phyloP scores from a whole-genome alignment of 78 protist genomes.

The Dictyostelium intermedium region DNA sequence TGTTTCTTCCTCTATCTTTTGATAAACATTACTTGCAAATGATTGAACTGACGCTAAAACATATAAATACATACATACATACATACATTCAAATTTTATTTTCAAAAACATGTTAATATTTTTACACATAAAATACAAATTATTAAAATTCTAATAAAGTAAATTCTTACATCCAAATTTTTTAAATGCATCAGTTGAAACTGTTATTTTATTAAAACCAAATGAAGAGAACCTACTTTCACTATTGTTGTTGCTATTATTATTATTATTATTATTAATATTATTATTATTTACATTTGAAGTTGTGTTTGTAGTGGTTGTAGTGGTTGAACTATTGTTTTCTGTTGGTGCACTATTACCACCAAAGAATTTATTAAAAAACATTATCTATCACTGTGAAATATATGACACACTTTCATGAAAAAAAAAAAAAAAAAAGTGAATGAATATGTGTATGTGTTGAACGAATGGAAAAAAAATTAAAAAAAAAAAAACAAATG shows the following conservation, averaged over 20 bases:
- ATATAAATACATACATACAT: not conserved
- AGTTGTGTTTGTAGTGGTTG: not conserved
- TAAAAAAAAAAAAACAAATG: too few species aligned
- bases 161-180: conserved; percentile 23
- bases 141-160: too few species aligned
- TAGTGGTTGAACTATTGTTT: not conserved
- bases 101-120: too few species aligned
- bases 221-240: not conserved
- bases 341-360: not conserved
- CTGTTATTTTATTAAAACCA: conserved; percentile 3
- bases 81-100: too few species aligned
- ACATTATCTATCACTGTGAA: not conserved
- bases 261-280: not conserved
- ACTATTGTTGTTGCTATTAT: not conserved
- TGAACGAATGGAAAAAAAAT: too few species aligned
- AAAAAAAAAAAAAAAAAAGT: too few species aligned
- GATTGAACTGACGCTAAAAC: conserved; percentile 9
- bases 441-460: too few species aligned
- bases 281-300: not conserved
- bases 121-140: too few species aligned
- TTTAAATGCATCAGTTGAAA: conserved; percentile 49
- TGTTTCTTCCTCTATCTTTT: conserved; percentile 63
- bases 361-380: conserved; percentile 1
- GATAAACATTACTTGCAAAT: conserved; percentile 23
- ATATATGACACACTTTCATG: too few species aligned